Conservation (phyloP, 2,329 filamentous ascomycete genomes). For the Scytalidium sp. region DNA sequence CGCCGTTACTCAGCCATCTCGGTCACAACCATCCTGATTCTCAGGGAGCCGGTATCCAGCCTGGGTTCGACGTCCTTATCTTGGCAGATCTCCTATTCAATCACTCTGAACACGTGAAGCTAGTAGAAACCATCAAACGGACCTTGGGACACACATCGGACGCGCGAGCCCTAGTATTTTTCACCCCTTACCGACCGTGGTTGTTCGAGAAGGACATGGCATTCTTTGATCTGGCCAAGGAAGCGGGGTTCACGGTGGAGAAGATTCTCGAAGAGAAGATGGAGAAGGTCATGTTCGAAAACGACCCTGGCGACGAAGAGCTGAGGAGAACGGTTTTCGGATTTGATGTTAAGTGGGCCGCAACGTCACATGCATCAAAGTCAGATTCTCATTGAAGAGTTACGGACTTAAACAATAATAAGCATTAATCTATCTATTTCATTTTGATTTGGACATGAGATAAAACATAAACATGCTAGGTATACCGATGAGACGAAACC, state of each 20-base stretch:
- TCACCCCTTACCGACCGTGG: constrained; percentile 93
- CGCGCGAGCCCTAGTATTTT: constrained; percentile 73
- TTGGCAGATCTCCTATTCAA: constrained; percentile 90
- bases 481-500: too few species aligned
- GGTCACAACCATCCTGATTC: constrained; percentile 21
- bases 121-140: constrained; percentile 68
- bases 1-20: constrained; percentile 56
- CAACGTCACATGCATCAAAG: too few species aligned
- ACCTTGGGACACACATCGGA: constrained; percentile 52
- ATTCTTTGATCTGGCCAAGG: constrained; percentile 77
- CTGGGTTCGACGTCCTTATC: constrained; percentile 75
- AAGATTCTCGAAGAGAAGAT: constrained; percentile 79
- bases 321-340: constrained; percentile 70
- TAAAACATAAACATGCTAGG: too few species aligned
- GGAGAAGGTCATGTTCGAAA: constrained; percentile 85
- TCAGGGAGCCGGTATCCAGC: constrained; percentile 11
- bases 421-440: too few species aligned
- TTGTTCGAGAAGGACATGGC: constrained; percentile 77
- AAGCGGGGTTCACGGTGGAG: constrained; percentile 70
- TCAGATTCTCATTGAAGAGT: too few species aligned
- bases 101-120: constrained; percentile 78
- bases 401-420: too few species aligned
- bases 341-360: constrained; percentile 26
- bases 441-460: too few species aligned
- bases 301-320: constrained; percentile 81